Base-by-base conservation (phyloP, 345 rosid genomes). In the Triadica sebifera region DNA sequence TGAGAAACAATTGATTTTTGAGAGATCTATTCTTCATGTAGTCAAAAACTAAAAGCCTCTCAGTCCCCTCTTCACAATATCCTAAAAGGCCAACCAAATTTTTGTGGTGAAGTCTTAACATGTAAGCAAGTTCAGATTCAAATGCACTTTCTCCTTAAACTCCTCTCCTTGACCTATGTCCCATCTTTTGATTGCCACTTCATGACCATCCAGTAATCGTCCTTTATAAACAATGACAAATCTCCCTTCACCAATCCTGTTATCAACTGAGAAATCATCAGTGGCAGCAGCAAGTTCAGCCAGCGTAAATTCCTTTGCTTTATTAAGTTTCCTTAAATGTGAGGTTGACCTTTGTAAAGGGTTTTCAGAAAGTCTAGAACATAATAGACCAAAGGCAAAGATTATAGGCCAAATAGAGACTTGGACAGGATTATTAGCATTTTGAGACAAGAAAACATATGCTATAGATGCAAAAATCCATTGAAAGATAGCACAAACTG, bases 71-170 rank as follows among this genome's bases (percentile, higher is more conserved):
- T 52, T 91, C 91, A 45, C 99, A 91, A 46, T 89, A 93, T 9
- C 99, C 99, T 5, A 93, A 87, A 13, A 95, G 97, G 65, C 94
- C 80, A 19, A 91, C 96, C 80, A 93, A 59, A 77, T 95, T 96
- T 72, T 93, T 93, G 65, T 95, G 98, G 68, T 95, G 94, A 65
- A 95, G 90, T 71, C 98, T 78, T 0, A 94, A 94, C 50, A 94
- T 61, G 84, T 91, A 91, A 5, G 92, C 79, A 20, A 95, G 71
- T 58, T 93, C 99, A 0, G 97, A 90, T 4, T 93, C 97, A 17
- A 95, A 90, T 11, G 92, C 93, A 46, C 81, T 76, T 91, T 91
- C 81, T 92, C 98, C 49, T 91, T 97, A 59, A 85, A 78, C 63
- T 85, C 92, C 89, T 89, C 89, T 39, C 60, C 87, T 34, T 85